A percentile compares a stretch with the other conserved stretches of the same genome.
phyloP scores from a whole-genome alignment of 495 filamentous ascomycete species.

The Rusavskia elegans region DNA sequence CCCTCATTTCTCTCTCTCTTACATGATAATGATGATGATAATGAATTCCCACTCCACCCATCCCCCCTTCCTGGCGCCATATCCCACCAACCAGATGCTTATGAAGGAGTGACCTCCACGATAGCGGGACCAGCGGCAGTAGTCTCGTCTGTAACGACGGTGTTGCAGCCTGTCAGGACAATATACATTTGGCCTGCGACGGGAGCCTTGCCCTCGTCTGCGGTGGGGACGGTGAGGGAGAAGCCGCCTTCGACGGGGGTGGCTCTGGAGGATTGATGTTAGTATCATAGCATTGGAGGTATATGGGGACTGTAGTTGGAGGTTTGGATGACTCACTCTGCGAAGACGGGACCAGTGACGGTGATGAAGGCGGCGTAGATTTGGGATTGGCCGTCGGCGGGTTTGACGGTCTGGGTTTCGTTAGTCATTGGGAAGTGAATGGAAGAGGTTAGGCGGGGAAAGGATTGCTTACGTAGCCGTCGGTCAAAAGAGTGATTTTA shows the following conservation, averaged over 20 bases:
- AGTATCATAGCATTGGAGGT: neutral
- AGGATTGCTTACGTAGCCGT: too few species aligned
- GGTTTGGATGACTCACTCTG: slow-evolving; percentile 2
- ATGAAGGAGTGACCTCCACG: slow-evolving; percentile 6
- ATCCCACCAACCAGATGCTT: neutral
- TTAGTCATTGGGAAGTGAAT: too few species aligned
- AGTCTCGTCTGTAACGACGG: slow-evolving; percentile 13
- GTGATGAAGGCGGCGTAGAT: slow-evolving; percentile 23
- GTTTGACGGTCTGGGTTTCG: slow-evolving; percentile 1
- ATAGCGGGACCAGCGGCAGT: slow-evolving; percentile 14
- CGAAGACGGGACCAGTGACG: slow-evolving; percentile 22
- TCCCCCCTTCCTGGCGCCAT: neutral
- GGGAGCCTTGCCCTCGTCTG: slow-evolving; percentile 11
- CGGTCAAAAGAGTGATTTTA: slow-evolving; percentile 12
- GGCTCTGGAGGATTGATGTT: neutral
- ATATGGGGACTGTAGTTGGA: too few species aligned
- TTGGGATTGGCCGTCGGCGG: slow-evolving; percentile 11
- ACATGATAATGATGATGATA: too few species aligned
- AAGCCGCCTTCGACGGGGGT: slow-evolving; percentile 18
- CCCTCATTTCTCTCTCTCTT: too few species aligned
- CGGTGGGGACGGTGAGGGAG: slow-evolving; percentile 19
- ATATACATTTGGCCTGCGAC: slow-evolving; percentile 22
- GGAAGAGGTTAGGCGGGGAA: too few species aligned
- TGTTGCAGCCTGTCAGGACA: slow-evolving; percentile 21
- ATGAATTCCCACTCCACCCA: too few species aligned